phyloP scores from a whole-genome alignment of 768 basidiomycete species.

The Auricularia cornea region DNA sequence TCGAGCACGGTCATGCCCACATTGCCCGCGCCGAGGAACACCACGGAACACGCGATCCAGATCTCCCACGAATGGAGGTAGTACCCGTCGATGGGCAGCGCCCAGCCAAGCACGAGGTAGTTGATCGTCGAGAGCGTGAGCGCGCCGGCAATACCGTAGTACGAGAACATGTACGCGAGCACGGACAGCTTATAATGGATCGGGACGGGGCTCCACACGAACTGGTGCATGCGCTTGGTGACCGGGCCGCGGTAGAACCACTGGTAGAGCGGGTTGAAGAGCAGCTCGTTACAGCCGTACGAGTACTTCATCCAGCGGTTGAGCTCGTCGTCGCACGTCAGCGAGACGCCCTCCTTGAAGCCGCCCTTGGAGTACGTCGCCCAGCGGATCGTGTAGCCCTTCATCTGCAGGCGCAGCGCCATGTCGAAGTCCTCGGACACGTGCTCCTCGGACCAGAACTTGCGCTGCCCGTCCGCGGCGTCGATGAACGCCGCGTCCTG shows the following conservation, averaged over 20 bases:
- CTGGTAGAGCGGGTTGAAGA: constrained; percentile 27
- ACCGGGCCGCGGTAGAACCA: constrained; percentile 27
- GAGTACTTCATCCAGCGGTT: constrained; percentile 29
- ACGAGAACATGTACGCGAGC: constrained; percentile 39
- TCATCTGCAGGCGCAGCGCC: constrained; percentile 45
- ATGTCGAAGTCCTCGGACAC: constrained; percentile 83
- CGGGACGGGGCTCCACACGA: constrained; percentile 33
- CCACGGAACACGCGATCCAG: constrained; percentile 67
- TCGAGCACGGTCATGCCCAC: constrained; percentile 64
- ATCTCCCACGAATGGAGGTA: constrained; percentile 78
- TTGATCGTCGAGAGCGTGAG: constrained; percentile 62
- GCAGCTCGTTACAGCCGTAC: constrained; percentile 21
- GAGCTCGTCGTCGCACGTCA: constrained; percentile 31
- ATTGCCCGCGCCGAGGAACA: constrained; percentile 69
- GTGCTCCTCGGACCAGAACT: constrained; percentile 78
- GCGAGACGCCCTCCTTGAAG: constrained; percentile 32
- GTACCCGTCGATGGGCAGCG: constrained; percentile 63
- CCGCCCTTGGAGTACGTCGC: constrained; percentile 24
- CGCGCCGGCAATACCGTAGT: constrained; percentile 52
- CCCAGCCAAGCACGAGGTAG: constrained; percentile 66
- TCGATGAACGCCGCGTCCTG: constrained; percentile 63
- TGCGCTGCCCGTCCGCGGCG: constrained; percentile 49
- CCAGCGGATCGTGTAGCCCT: constrained; percentile 31
- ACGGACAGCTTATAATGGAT: constrained; percentile 46
- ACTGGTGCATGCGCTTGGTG: constrained; percentile 24